Base-by-base conservation (phyloP, 2,329 filamentous ascomycete genomes). In the Beauveria sp. region DNA sequence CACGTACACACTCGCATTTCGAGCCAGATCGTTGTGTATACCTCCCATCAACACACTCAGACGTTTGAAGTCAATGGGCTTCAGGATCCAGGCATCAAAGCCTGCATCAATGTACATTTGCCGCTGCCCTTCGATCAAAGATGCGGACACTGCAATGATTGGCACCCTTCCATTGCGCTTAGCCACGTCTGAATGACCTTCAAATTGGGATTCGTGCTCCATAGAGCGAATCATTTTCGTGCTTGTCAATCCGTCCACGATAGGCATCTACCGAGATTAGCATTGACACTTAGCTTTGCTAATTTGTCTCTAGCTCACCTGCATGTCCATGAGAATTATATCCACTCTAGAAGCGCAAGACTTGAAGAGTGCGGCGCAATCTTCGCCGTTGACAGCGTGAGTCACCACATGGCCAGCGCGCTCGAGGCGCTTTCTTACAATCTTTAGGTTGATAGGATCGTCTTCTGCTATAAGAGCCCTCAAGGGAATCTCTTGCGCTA, bases 11-110 rank as follows among this genome's bases (percentile, higher is more conserved):
- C 85, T 87, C n/a, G 78, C 73, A 20, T 82, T 73, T 20, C 90
- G 81, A 0, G 81, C 75, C 0, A 82, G 74, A 0, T 81, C 76
- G 51, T 90, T 81, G 3, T 85, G 79, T 45, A 95, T 89, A 1
- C 90, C 91, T 1, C 77, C 73, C 61, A 96, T 80, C 8, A 96
- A 78, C 24, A 82, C 80, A 63, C 84, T 85, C 0, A 96, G 78
- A 9, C 91, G 82, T 66, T 86, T 84, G 70, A 96, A 96, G 64
- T 93, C 87, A 50, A 96, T 89, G 0, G 91, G 91, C 69, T 96
- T 96, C 62, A 96, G 77, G 28, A 96, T 92, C 91, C 91, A 96
- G 26, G 89, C 92, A 66, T 96, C 91, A 66, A 96, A 96, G 0
- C 92, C 92, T 7, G 86, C 86, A 50, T 89, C 80, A 49, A 91